Conservation (phyloP, 768 basidiomycete genomes). For the Leccinum fibrillosum region DNA sequence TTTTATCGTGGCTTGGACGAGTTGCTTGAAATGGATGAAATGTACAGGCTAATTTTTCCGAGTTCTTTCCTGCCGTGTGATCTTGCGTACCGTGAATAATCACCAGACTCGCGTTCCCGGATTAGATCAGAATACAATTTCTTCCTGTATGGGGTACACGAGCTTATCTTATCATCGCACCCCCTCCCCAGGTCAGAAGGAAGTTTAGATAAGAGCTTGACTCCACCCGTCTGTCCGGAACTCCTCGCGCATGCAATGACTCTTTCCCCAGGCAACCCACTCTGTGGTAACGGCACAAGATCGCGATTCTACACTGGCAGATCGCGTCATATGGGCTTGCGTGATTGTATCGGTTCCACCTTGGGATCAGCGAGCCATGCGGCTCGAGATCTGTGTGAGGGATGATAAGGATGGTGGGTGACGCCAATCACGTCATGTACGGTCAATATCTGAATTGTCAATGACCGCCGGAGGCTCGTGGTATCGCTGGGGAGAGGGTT, state of each 20-base stretch:
- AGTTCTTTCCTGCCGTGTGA: too few species aligned
- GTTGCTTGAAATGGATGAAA: background rate
- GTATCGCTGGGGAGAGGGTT: background rate
- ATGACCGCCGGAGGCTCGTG: background rate
- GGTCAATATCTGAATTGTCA: background rate
- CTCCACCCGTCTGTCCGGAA: background rate
- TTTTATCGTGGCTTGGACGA: background rate
- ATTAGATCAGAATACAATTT: background rate
- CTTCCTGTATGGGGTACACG: background rate
- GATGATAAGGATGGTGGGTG: background rate
- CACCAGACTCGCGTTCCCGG: background rate
- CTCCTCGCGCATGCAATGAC: background rate
- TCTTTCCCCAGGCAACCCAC: background rate
- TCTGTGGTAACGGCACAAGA: background rate
- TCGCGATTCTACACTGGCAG: background rate
- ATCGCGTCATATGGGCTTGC: background rate
- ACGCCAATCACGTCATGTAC: background rate
- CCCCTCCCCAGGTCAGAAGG: background rate
- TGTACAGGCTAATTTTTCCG: too few species aligned
- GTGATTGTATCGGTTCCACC: background rate
- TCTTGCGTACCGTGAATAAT: background rate
- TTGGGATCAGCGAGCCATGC: background rate
- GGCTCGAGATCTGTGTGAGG: background rate
- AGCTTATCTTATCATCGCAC: background rate
- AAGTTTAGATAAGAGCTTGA: background rate